phyloP scores from a whole-genome alignment of 441 rosid genomes.

The Erysimum pusillum region DNA sequence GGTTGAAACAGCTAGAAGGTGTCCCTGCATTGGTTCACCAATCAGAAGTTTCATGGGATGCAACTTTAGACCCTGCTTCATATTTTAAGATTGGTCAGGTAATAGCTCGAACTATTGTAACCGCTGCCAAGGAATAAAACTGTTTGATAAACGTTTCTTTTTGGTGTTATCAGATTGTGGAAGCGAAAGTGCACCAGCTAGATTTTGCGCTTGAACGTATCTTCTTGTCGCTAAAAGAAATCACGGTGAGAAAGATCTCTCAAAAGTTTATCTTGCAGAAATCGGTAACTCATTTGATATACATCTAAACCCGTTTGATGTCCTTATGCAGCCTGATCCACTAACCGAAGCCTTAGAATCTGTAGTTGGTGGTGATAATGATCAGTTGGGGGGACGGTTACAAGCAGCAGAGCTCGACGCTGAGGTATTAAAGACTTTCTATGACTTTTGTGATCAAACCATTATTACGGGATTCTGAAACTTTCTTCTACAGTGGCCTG shows the following conservation, averaged over 20 bases:
- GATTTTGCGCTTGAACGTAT: conserved; percentile 86
- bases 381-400: conserved; percentile 58
- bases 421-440: conserved; percentile 57
- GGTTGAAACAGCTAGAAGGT: conserved; percentile 74
- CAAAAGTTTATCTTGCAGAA: conserved; percentile 7
- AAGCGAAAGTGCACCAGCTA: conserved; percentile 92
- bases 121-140: not conserved
- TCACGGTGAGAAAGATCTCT: conserved; percentile 54
- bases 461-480: conserved; percentile 11
- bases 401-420: conserved; percentile 74
- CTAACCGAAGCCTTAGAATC: conserved; percentile 78
- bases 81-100: conserved; percentile 93
- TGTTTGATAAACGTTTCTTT: not conserved
- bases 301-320: not conserved
- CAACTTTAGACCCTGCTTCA: conserved; percentile 84
- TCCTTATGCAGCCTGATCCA: conserved; percentile 77
- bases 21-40: conserved; percentile 93
- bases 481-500: conserved; percentile 75
- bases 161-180: conserved; percentile 70
- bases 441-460: not conserved
- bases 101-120: conserved; percentile 31
- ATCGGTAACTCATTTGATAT: not conserved
- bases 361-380: conserved; percentile 75
- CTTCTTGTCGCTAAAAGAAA: conserved; percentile 91
- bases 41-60: conserved; percentile 95